Evolutionary conservation across 768 basidiomycete genomes (phyloP), one percentile per base, ranked within the genome.

Genomic region (Clavulina sp.): DNA sequence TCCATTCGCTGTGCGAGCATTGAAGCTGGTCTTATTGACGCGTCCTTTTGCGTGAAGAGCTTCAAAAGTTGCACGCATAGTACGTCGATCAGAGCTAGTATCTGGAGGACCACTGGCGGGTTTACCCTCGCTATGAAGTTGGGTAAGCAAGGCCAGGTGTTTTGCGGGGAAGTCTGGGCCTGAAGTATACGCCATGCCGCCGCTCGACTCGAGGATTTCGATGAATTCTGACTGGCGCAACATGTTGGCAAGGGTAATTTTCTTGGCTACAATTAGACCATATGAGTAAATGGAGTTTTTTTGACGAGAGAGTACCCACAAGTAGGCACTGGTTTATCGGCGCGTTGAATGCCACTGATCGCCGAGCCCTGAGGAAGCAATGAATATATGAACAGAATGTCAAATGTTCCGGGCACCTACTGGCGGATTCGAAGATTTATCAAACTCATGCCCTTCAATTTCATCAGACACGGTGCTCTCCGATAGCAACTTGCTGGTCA

Each of bases 171-270:
- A 73, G 54, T 85, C 81, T 58, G 78, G 83, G 24, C 73, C 70
- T 53, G 77, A 74, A 9, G 74, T 68, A 57, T 80, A 9, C 80
- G 41, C 65, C 38, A 87, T 74, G 0, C 86, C 87, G 4, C 80
- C 80, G 49, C 73, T 64, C 23, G 68, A 70, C 52, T 77, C 71
- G n/a, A 88, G 64, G 21, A 84, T 72, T 29, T 74, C 76, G 51
- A 78, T 60, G 46, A 89, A 62, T 62, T 91, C 87, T 54, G 82
- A 84, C 66, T 89, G 84, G 21, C 87, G 76, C 3, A 84, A 76
- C 38, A 85, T 67, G 52, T 80, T 73, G 16, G 86, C 84, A 24
- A 89, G 75, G 57, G 88, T 91, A 1, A 38, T 46, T 5, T 26
- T 7, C 48, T 34, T 52, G 29, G 7, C 38, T 24, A 19, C 53